Conservation (phyloP, 768 basidiomycete species). For the Amyloporia xantha region DNA sequence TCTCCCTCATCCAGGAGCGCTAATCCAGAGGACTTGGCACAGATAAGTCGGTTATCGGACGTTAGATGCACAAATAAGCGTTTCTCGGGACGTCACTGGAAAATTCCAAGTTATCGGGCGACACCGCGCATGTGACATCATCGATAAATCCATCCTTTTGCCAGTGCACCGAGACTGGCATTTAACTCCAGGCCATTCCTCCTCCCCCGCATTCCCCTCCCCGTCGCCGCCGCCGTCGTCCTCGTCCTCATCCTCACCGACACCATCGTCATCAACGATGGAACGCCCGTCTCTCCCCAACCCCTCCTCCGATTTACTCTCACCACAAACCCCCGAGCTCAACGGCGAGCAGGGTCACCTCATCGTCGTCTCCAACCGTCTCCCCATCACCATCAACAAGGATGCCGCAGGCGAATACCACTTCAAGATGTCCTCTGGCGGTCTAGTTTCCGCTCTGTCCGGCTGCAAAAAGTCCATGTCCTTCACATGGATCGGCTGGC, state of each 20-base stretch:
- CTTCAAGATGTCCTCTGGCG: slow-evolving; percentile 99
- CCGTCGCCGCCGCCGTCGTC: background rate
- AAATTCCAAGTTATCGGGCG: background rate
- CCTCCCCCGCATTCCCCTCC: background rate
- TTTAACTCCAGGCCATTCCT: background rate
- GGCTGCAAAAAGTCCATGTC: slow-evolving; percentile 98
- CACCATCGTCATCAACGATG: background rate
- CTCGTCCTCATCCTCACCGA: background rate
- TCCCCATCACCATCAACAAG: slow-evolving; percentile 93
- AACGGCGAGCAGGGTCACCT: slow-evolving; percentile 56
- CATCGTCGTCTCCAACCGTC: slow-evolving; percentile 93
- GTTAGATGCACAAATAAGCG: background rate
- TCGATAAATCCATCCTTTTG: slow-evolving; percentile 1
- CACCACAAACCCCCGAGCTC: slow-evolving; percentile 10
- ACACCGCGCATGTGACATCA: slow-evolving; percentile 4
- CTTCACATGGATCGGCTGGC: slow-evolving; percentile 98
- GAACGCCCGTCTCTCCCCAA: background rate
- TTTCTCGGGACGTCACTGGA: background rate
- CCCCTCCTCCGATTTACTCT: background rate
- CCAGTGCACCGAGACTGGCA: background rate
- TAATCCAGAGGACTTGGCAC: too few relatives aligned
- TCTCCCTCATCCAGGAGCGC: background rate
- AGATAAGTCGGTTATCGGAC: too few relatives aligned
- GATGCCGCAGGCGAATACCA: slow-evolving; percentile 90
- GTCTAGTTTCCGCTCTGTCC: slow-evolving; percentile 92